Evolutionary conservation across 2,329 filamentous ascomycete genomes (phyloP), one percentile per base, ranked within the genome.

Genomic region (Aspergillus fumigatus): DNA sequence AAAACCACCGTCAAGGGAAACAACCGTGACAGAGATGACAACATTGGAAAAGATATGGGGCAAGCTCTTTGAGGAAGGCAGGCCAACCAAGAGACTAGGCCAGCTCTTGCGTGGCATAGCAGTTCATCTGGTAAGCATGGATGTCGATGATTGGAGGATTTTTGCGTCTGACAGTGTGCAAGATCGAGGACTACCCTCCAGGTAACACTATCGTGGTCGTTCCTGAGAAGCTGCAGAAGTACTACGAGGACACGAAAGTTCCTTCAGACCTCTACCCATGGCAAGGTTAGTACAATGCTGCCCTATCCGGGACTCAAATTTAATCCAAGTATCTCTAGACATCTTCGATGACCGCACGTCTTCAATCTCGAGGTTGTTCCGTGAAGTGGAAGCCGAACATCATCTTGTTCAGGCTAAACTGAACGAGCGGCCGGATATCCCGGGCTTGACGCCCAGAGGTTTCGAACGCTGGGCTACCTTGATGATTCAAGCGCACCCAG

Each of bases 41-140:
- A 82, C 83, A 1, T 72, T 88, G 27, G 89, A 92, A 69, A 84
- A 82, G 67, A 86, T 87, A 67, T 96, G 91, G 91, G 88, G 89
- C 5, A 79, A 79, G 9, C 72, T 96, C 2, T 95, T 95, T 67
- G 85, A 79, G 2, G 79, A 85, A 27, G 88, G 87, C 0, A 80
- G 82, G 55, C 84, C 89, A 1, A 92, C 90, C 0, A 73, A 79
- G 50, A 80, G 89, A 52, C 79, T 93, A 17, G 83, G 83, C 0
- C 84, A 92, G 61, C 85, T 94, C 41, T 75, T 95, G 50, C 80
- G 85, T 54, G 89, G 89, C 0, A 77, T 96, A 55, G 90, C 89
- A 11, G 80, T 84, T 53, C 87, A 91, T 69, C 76, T 96, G 66
- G 89, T 91, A 76, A 65, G 82, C 72, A 19, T 27, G 6, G 5